Percentiles rank a stretch among this genome's conserved stretches.
These are phyloP conservation scores for Vigna angularis DNA, from an alignment of 306 rosid genomes.

Conservation along the genomic window DNA sequence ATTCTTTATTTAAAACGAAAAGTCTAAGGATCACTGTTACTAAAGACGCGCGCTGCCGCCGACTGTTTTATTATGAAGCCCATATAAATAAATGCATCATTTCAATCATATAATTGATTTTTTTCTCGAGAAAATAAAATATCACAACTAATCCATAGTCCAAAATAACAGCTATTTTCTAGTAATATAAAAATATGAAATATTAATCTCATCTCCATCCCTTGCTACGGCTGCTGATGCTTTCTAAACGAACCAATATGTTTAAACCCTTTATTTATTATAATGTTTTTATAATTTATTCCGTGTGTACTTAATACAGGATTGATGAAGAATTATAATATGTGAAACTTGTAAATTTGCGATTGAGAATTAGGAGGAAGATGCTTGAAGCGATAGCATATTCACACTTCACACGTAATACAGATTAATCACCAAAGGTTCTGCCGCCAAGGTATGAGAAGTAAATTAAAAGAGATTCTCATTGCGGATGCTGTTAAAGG, in stretches of 20 bases:
- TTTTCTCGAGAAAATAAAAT: slow-evolving; percentile 2
- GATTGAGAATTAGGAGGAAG: not conserved
- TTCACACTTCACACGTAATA: slow-evolving; percentile 25
- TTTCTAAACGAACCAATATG: not conserved
- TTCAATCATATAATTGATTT: not conserved
- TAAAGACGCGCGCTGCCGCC: not conserved
- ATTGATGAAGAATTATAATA: not conserved
- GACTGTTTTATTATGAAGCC: not conserved
- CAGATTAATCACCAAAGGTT: slow-evolving; percentile 34
- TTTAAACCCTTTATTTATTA: not conserved
- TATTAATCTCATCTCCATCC: too few relatives aligned
- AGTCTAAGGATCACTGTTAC: not conserved
- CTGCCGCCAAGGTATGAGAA: slow-evolving; percentile 51
- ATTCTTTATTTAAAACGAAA: not conserved
- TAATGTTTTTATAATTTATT: not conserved
- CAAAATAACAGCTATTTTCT: not conserved
- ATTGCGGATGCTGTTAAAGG: slow-evolving; percentile 33
- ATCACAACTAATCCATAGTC: not conserved
- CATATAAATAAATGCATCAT: not conserved
- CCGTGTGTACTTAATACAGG: not conserved
- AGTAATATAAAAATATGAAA: too few relatives aligned
- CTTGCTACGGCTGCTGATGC: too few relatives aligned
- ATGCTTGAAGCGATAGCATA: slow-evolving; percentile 34
- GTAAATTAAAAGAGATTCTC: slow-evolving; percentile 14
- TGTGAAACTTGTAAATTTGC: not conserved